phyloP scores from a whole-genome alignment of 1,284 basidiomycete species.

The Trametes hirsuta region DNA sequence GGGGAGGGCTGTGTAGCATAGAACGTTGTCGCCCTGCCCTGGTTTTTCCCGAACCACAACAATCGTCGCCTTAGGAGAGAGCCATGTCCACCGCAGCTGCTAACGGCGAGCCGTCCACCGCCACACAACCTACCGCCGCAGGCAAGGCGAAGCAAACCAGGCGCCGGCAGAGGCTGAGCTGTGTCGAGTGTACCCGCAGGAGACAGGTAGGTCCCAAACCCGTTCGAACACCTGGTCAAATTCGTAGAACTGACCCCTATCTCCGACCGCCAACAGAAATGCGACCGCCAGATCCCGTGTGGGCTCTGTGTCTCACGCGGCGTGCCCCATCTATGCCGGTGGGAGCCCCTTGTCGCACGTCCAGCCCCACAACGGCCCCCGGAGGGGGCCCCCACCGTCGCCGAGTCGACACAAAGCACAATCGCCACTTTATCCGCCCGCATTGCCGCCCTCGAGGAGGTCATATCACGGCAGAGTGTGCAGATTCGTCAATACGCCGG shows the following conservation, averaged over 20 bases:
- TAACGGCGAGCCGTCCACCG: not conserved
- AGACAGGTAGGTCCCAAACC: slow-evolving; percentile 44
- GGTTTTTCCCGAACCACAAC: not conserved
- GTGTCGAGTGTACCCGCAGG: slow-evolving; percentile 59
- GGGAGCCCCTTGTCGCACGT: slow-evolving; percentile 53
- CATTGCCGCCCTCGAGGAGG: slow-evolving; percentile 46
- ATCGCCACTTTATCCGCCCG: slow-evolving; percentile 45
- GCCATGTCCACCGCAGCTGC: slow-evolving; percentile 1
- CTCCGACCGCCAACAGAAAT: slow-evolving; percentile 44
- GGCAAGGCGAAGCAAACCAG: slow-evolving; percentile 35
- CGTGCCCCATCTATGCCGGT: slow-evolving; percentile 55
- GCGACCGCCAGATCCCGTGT: slow-evolving; percentile 56
- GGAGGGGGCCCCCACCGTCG: slow-evolving; percentile 11
- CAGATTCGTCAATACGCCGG: not conserved
- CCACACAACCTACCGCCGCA: not conserved
- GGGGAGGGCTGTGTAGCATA: not conserved
- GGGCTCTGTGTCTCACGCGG: slow-evolving; percentile 52
- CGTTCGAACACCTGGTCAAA: not conserved
- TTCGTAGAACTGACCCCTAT: not conserved
- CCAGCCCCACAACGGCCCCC: slow-evolving; percentile 52
- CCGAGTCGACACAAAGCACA: slow-evolving; percentile 25
- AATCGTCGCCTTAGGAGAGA: not conserved
- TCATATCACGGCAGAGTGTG: slow-evolving; percentile 28
- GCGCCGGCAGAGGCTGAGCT: slow-evolving; percentile 45
- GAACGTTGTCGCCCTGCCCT: not conserved